phyloP scores from a whole-genome alignment of 1,139 yeast species.

The Yamadazyma mexicana region DNA sequence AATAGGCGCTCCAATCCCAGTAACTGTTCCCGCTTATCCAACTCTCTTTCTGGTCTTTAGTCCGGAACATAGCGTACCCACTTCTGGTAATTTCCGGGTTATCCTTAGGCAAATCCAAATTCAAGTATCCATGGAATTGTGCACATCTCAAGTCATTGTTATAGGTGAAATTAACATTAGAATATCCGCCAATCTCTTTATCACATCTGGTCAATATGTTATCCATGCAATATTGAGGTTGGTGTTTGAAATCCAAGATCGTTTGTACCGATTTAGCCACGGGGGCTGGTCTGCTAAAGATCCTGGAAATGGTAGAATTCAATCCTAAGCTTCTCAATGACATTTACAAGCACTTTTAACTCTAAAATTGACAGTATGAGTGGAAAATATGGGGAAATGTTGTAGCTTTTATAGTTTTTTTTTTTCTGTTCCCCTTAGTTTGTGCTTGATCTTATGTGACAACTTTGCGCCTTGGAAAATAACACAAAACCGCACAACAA shows the following conservation, averaged over 20 bases:
- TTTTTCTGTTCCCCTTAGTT: neutral
- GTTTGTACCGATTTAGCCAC: conserved; percentile 34
- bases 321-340: conserved; percentile 46
- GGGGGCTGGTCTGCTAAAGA: conserved; percentile 35
- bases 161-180: conserved; percentile 58
- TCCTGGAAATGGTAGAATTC: conserved; percentile 36
- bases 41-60: conserved; percentile 58
- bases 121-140: conserved; percentile 69
- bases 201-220: conserved; percentile 65
- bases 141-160: conserved; percentile 43
- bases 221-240: conserved; percentile 40
- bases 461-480: neutral
- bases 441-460: neutral
- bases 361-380: too few species aligned
- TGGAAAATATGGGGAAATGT: too few species aligned
- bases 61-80: conserved; percentile 88
- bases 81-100: conserved; percentile 67
- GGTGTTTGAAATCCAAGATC: conserved; percentile 56
- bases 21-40: conserved; percentile 47
- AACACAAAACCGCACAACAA: neutral
- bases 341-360: conserved; percentile 20
- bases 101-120: conserved; percentile 71
- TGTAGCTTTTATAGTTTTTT: neutral
- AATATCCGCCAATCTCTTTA: conserved; percentile 74
- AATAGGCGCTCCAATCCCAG: conserved; percentile 66